Evolutionary conservation across 441 rosid species (phyloP).

Genomic region (Viola pubescens): DNA sequence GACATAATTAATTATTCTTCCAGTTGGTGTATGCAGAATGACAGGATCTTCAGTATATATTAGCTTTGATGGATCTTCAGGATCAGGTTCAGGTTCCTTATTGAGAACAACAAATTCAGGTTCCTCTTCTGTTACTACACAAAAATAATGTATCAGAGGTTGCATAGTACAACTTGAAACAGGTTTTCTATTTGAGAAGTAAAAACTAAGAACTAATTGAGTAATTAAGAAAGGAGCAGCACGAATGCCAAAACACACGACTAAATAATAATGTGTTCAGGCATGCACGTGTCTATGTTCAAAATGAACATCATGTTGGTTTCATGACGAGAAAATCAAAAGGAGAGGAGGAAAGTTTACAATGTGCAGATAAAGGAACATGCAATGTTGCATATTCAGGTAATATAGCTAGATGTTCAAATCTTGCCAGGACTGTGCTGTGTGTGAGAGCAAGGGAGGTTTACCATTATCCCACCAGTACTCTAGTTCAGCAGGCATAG

Average conservation of each 20-base stretch:
- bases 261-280: too few relatives aligned
- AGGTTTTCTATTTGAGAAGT: too few relatives aligned
- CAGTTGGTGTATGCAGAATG: conserved; percentile 69
- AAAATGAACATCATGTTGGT: neutral
- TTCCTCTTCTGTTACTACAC: conserved; percentile 39
- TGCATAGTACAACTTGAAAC: too few relatives aligned
- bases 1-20: conserved; percentile 60
- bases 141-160: conserved; percentile 17
- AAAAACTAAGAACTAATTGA: neutral
- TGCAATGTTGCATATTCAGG: conserved; percentile 2
- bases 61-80: conserved; percentile 68
- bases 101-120: conserved; percentile 71
- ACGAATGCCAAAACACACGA: neutral
- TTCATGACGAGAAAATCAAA: neutral
- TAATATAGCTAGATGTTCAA: neutral
- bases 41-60: conserved; percentile 65
- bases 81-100: conserved; percentile 82
- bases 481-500: conserved; percentile 90
- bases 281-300: too few relatives aligned
- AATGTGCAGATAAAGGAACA: conserved; percentile 1
- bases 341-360: neutral
- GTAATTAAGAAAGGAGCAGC: neutral
- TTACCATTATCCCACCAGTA: conserved; percentile 81
- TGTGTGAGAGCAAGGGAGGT: conserved; percentile 6
- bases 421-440: neutral